phyloP scores from a whole-genome alignment of 23 red algal species.

The Agarophyton chilense region DNA sequence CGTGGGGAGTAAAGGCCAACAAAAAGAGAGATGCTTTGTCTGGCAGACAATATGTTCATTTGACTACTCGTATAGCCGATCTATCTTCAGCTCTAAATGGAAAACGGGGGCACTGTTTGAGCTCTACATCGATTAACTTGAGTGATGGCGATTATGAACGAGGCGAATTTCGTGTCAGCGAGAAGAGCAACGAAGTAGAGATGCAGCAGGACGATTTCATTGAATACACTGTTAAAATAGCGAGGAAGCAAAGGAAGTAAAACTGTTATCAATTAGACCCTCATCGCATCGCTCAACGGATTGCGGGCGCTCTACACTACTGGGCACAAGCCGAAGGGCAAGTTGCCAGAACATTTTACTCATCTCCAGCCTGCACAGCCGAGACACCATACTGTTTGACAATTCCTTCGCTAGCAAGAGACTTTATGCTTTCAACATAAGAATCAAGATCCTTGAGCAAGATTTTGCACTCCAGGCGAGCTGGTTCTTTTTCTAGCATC shows the following conservation, averaged over 20 bases:
- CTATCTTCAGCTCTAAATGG: constrained; percentile 11
- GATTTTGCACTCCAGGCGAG: constrained; percentile 81
- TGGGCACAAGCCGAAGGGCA: too few relatives aligned
- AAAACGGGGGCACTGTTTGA: not conserved
- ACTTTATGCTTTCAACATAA: constrained; percentile 75
- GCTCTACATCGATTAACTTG: not conserved
- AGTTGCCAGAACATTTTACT: constrained; percentile 15
- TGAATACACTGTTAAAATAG: constrained; percentile 24
- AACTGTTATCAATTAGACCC: not conserved
- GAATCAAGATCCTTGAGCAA: constrained; percentile 74
- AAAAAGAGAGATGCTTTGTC: not conserved
- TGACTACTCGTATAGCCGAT: not conserved
- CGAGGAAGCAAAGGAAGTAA: constrained; percentile 22
- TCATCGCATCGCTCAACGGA: too few relatives aligned
- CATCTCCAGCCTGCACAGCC: constrained; percentile 69
- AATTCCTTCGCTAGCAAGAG: constrained; percentile 72
- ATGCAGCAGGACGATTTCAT: constrained; percentile 19
- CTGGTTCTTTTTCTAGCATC: constrained; percentile 77
- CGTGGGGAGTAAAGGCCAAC: constrained; percentile 7
- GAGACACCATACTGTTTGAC: constrained; percentile 78
- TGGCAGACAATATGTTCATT: not conserved
- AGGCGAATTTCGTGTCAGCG: not conserved
- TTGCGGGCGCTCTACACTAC: too few relatives aligned
- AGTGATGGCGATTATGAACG: not conserved
- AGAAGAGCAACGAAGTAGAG: not conserved